phyloP scores from a whole-genome alignment of 345 rosid genomes.

The Erucastrum elatum region DNA sequence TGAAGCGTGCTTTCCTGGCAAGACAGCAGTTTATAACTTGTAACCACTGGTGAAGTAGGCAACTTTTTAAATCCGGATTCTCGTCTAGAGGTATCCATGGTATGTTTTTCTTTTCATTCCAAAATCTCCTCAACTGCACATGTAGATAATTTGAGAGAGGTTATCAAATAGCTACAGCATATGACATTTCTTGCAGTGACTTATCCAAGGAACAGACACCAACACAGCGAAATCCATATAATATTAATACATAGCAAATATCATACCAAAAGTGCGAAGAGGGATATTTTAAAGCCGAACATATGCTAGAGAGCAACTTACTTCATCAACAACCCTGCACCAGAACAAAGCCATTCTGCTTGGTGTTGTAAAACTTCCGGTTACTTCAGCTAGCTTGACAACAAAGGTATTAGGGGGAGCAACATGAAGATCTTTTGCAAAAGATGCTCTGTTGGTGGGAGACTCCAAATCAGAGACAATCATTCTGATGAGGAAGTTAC shows the following conservation, averaged over 20 bases:
- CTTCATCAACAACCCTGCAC: slow-evolving; percentile 79
- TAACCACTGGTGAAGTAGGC: slow-evolving; percentile 80
- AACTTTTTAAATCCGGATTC: slow-evolving; percentile 80
- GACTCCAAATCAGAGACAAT: slow-evolving; percentile 52
- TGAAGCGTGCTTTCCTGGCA: slow-evolving; percentile 65
- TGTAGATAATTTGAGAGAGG: slow-evolving; percentile 21
- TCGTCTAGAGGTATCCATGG: slow-evolving; percentile 77
- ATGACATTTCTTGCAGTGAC: not conserved
- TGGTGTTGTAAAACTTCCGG: slow-evolving; percentile 81
- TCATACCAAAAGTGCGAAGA: slow-evolving; percentile 13
- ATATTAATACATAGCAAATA: not conserved
- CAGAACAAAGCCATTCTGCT: slow-evolving; percentile 82
- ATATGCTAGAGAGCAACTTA: slow-evolving; percentile 44
- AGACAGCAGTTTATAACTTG: slow-evolving; percentile 93
- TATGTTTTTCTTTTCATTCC: slow-evolving; percentile 72
- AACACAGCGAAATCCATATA: slow-evolving; percentile 9
- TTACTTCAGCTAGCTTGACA: slow-evolving; percentile 86
- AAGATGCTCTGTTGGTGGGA: slow-evolving; percentile 39
- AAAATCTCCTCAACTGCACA: slow-evolving; percentile 77
- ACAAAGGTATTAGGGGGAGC: slow-evolving; percentile 78
- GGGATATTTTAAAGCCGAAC: not conserved
- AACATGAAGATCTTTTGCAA: slow-evolving; percentile 79
- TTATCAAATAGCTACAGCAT: slow-evolving; percentile 12
- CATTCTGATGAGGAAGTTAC: slow-evolving; percentile 74
- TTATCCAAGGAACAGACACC: slow-evolving; percentile 9